Percentiles rank a stretch among this genome's conserved stretches.
Conservation (phyloP, 2,329 filamentous ascomycete genomes). For the Fusarium tricinctum region DNA sequence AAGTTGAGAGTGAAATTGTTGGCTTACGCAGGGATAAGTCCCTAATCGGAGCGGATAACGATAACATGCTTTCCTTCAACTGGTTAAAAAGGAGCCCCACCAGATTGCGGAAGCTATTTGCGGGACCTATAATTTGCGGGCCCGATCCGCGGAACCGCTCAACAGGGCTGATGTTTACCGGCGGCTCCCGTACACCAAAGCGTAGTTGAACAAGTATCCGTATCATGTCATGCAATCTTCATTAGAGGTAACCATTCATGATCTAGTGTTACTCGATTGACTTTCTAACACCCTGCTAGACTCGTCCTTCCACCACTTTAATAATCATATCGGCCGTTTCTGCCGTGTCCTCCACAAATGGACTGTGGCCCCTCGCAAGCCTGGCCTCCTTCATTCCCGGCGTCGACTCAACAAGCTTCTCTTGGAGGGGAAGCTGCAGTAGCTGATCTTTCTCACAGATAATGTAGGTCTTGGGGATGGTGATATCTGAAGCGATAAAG, state of each 20-base stretch:
- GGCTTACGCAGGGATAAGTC: no score
- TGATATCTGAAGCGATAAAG: constrained; percentile 23
- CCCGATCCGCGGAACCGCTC: constrained; percentile 1
- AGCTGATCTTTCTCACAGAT: constrained; percentile 26
- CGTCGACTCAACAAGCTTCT: constrained; percentile 14
- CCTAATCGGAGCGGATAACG: no score
- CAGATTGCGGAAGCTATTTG: neutral
- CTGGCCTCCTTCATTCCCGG: constrained; percentile 14
- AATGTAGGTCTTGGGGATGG: constrained; percentile 18
- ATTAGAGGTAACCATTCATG: no score
- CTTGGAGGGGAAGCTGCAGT: neutral
- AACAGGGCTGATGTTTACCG: neutral
- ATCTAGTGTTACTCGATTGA: no score
- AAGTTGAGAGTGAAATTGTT: no score
- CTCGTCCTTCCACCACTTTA: neutral
- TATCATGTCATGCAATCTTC: neutral
- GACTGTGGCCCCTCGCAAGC: constrained; percentile 20
- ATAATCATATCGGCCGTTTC: constrained; percentile 2
- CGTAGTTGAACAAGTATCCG: no score
- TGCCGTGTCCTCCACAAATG: constrained; percentile 6
- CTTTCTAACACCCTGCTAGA: neutral
- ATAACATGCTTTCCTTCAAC: no score
- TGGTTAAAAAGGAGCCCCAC: no score
- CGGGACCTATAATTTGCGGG: neutral
- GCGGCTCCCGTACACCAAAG: neutral